Evolutionary conservation across 768 basidiomycete species (phyloP), one percentile per base, ranked within the genome.

Genomic region (Tulasnella calospora): DNA sequence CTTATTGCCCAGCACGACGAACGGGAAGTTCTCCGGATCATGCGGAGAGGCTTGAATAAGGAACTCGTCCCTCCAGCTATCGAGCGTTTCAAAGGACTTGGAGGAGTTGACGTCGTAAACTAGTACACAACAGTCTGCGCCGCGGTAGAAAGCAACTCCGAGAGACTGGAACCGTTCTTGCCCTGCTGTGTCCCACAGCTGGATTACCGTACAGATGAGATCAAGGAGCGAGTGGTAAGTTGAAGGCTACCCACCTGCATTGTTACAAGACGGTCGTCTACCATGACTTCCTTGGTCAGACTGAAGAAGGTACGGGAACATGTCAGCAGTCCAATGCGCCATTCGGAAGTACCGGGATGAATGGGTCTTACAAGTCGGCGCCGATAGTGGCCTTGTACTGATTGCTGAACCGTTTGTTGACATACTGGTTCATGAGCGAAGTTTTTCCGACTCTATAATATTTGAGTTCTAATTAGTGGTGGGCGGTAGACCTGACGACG

Each of bases 371-470:
- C 94, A 96, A 96, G 89, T 96, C 95, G 79, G 95, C 95, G 79
- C 95, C 95, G 83, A 97, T 97, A 80, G 98, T 99, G 23, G 98
- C 98, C 87, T 99, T 99, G 90, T 99, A 99, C 87, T 98, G 97
- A 86, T 96, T 98, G 85, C 94, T 95, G 86, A 99, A 99, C 80
- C 98, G 93, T 86, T 98, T 99, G 90, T 98, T 99, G 81, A 99
- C 98, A 87, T 98, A 99, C 86, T 99, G 98, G 88, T 98, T 98
- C 98, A 99, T 99, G 82, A 99, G 92, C 38, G 97, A 99, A 57
- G 98, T 99, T 92, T 99, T 99, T 61, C 96, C 97, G 84, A 98
- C 97, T 78, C 96, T 96, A 82, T 23, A 75, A 41, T 51, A 67
- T 12, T 67, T 35, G 61, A 30, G 19, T 67, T 27, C 27, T 73